Evolutionary conservation across 805 yeast species (phyloP).

Genomic region (Brettanomyces nanus): DNA sequence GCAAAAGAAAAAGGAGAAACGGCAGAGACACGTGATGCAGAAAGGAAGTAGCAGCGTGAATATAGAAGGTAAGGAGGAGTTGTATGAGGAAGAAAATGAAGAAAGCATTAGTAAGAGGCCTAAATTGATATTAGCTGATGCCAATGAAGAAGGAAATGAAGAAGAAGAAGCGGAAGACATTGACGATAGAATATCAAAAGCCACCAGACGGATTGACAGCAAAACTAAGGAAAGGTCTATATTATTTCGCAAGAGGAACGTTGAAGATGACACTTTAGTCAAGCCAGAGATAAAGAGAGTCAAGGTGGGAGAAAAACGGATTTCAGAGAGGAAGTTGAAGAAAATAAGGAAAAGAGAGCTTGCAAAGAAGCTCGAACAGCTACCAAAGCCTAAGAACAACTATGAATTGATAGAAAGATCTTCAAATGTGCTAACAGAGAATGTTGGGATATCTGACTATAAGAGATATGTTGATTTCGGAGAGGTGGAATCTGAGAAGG

Average conservation of each 20-base stretch:
- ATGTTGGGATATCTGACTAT: no score
- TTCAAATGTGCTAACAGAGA: background rate
- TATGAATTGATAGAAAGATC: slow-evolving; percentile 9
- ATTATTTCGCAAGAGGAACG: slow-evolving; percentile 5
- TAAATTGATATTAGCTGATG: slow-evolving; percentile 6
- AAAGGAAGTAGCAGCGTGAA: slow-evolving; percentile 1
- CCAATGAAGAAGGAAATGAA: background rate
- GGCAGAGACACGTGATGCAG: slow-evolving; percentile 7
- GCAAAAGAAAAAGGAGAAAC: slow-evolving; percentile 16
- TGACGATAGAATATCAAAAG: slow-evolving; percentile 3
- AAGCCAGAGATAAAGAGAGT: background rate
- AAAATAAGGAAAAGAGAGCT: slow-evolving; percentile 4
- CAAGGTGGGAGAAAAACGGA: background rate
- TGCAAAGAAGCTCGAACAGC: slow-evolving; percentile 1
- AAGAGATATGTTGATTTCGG: background rate
- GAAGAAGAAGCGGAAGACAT: slow-evolving; percentile 6
- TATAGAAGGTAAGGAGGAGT: background rate
- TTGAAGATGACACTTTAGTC: background rate
- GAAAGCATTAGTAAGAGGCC: slow-evolving; percentile 8
- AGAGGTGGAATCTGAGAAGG: background rate
- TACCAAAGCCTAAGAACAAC: slow-evolving; percentile 12
- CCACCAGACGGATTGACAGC: slow-evolving; percentile 3
- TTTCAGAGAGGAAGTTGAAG: slow-evolving; percentile 1
- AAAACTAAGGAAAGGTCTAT: slow-evolving; percentile 7
- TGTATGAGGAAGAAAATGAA: background rate